Evolutionary conservation across 2,329 filamentous ascomycete species (phyloP).

Genomic region (Colletotrichum sidae): DNA sequence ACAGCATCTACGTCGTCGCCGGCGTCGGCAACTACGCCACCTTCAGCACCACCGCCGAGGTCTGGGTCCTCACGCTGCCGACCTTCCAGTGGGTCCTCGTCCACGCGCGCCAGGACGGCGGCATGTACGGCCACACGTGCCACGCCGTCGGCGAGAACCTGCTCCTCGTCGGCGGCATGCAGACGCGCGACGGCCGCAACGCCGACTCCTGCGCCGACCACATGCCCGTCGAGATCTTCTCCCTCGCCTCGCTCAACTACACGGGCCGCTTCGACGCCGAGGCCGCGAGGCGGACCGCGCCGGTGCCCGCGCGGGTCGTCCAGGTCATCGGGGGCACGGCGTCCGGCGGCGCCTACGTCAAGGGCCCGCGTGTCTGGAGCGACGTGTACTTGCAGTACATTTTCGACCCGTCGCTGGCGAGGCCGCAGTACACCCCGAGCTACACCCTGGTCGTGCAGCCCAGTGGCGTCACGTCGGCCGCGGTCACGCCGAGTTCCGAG

Average conservation of each 20-base stretch:
- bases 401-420: constrained; percentile 39
- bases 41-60: constrained; percentile 29
- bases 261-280: constrained; percentile 45
- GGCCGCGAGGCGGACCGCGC: constrained; percentile 43
- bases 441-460: constrained; percentile 39
- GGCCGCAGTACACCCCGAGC: constrained; percentile 39
- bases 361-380: constrained; percentile 38
- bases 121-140: constrained; percentile 38
- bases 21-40: constrained; percentile 38
- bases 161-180: constrained; percentile 38
- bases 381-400: constrained; percentile 43
- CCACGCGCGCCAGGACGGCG: constrained; percentile 29
- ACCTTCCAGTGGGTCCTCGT: constrained; percentile 39
- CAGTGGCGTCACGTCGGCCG: not conserved
- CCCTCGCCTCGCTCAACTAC: constrained; percentile 38
- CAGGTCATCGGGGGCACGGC: constrained; percentile 55
- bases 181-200: constrained; percentile 33
- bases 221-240: constrained; percentile 42
- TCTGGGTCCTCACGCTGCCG: constrained; percentile 36
- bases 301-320: constrained; percentile 61
- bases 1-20: constrained; percentile 39
- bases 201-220: constrained; percentile 31
- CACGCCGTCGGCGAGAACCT: constrained; percentile 37
- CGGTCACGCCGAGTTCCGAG: not conserved
- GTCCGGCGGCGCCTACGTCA: constrained; percentile 48